phyloP scores from a whole-genome alignment of 345 rosid genomes.

The Brassica napus region Da-Ae NC_063436.1:5335501-5336000 shows the following conservation, averaged over 20 bases:
- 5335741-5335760: slow-evolving; percentile 63
- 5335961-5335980: slow-evolving; percentile 43
- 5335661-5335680: slow-evolving; percentile 34
- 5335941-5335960: slow-evolving; percentile 32
- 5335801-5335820: too few species aligned
- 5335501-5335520: background rate
- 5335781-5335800: slow-evolving; percentile 32
- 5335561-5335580: background rate
- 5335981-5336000: background rate
- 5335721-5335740: slow-evolving; percentile 65
- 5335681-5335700: slow-evolving; percentile 51
- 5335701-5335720: slow-evolving; percentile 58
- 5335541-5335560: background rate
- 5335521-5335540: background rate
- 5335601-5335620: background rate
- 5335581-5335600: background rate
- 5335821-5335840: background rate
- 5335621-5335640: too few species aligned
- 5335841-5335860: background rate
- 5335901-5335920: background rate
- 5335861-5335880: background rate
- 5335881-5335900: slow-evolving; percentile 6
- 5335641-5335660: background rate
- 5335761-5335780: slow-evolving; percentile 44
- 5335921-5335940: slow-evolving; percentile 46